A percentile compares a stretch with the other conserved stretches of the same genome.
Conservation (phyloP, 2,329 filamentous ascomycete genomes). For the Thielaviopsis populi region DNA sequence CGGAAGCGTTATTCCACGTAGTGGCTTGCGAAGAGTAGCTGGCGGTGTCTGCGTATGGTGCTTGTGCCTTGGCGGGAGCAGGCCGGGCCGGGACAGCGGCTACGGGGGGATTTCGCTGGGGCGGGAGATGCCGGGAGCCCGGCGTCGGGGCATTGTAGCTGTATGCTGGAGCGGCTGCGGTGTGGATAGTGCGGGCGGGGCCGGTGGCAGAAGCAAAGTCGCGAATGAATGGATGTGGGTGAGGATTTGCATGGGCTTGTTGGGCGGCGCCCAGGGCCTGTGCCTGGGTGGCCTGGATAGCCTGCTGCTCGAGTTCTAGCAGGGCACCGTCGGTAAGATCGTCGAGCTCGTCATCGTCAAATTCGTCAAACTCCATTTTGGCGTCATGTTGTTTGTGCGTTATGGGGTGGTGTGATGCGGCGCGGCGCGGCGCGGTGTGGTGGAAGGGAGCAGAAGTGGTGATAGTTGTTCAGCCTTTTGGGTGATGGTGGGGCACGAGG, state of each 20-base stretch:
- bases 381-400: neutral
- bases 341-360: conserved; percentile 44
- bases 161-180: too few species aligned
- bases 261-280: conserved; percentile 7
- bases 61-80: neutral
- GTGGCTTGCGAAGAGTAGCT: conserved; percentile 2
- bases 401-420: too few species aligned
- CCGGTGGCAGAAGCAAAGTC: conserved; percentile 12
- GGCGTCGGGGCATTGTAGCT: neutral
- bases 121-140: conserved; percentile 4
- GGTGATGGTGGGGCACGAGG: neutral
- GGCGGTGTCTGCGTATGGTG: neutral
- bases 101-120: neutral
- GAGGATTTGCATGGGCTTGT: neutral
- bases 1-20: neutral
- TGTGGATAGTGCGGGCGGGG: too few species aligned
- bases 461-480: neutral
- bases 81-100: neutral
- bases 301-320: conserved; percentile 48
- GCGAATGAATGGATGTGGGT: conserved; percentile 10
- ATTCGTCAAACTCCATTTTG: conserved; percentile 14
- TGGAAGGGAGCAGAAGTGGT: neutral
- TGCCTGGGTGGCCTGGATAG: conserved; percentile 45
- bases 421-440: neutral
- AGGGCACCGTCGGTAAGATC: conserved; percentile 41